Evolutionary conservation across 192 early-diverging fungal species (phyloP).

Genomic region (Phycomyces blakesleeanus): DNA sequence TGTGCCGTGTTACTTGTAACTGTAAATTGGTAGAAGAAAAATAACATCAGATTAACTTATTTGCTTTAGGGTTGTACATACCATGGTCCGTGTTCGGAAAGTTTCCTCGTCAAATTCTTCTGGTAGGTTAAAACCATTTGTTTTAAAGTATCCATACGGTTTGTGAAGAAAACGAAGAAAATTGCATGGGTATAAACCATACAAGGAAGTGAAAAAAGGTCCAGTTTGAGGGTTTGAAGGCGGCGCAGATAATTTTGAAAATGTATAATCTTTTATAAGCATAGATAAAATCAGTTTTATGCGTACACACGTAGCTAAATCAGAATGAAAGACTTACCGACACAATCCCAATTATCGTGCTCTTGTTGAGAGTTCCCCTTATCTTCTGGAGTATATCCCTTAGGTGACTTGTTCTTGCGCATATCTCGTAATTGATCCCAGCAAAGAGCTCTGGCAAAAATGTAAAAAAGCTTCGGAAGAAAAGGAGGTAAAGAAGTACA

Average conservation of each 20-base stretch:
- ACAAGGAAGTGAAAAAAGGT: constrained; percentile 51
- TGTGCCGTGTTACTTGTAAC: constrained; percentile 45
- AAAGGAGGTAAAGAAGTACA: constrained; percentile 39
- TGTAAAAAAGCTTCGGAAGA: constrained; percentile 46
- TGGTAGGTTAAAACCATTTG: constrained; percentile 18
- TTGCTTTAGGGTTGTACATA: constrained; percentile 1
- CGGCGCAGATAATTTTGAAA: constrained; percentile 40
- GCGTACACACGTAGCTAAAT: no score
- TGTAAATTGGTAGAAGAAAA: constrained; percentile 15
- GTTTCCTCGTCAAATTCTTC: constrained; percentile 43
- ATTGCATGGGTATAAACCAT: constrained; percentile 34
- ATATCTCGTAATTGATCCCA: constrained; percentile 48
- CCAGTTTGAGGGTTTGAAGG: constrained; percentile 50
- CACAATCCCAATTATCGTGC: constrained; percentile 35
- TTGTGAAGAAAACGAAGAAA: not conserved
- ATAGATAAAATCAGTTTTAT: no score
- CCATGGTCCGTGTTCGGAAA: constrained; percentile 36
- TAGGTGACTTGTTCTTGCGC: constrained; percentile 25
- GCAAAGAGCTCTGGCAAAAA: constrained; percentile 48
- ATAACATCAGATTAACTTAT: not conserved
- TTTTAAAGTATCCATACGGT: constrained; percentile 20
- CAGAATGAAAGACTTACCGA: constrained; percentile 28
- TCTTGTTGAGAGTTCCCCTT: constrained; percentile 9
- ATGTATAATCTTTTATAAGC: constrained; percentile 28
- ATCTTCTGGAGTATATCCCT: constrained; percentile 26